phyloP scores from a whole-genome alignment of 164 flowering plant species.

The Annona squamosa region DNA sequence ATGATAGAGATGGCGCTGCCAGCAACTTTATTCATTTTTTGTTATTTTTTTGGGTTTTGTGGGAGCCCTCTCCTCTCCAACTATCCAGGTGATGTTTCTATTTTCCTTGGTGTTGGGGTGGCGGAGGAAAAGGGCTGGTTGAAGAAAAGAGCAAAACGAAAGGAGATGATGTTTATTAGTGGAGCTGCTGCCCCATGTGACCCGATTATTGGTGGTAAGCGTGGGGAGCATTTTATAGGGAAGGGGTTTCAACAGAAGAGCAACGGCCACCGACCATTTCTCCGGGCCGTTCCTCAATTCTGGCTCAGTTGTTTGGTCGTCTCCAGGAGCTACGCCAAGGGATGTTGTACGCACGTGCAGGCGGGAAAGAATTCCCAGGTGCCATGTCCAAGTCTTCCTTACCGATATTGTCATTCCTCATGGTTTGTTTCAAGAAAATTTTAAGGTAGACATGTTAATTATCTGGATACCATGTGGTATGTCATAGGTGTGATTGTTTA shows the following conservation, averaged over 20 bases:
- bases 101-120: not conserved
- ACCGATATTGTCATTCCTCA: too few relatives aligned
- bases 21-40: conserved; percentile 11
- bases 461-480: too few relatives aligned
- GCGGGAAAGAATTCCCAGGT: too few relatives aligned
- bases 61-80: conserved; percentile 4
- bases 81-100: not conserved
- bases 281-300: not conserved
- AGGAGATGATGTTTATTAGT: not conserved
- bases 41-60: not conserved
- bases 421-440: too few relatives aligned
- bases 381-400: too few relatives aligned
- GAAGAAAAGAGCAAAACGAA: not conserved
- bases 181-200: not conserved
- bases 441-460: too few relatives aligned
- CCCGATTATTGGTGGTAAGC: not conserved
- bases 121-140: not conserved
- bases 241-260: not conserved
- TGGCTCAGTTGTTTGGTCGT: not conserved
- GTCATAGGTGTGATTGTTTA: too few relatives aligned
- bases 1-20: conserved; percentile 22
- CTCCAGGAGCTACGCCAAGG: not conserved
- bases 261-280: not conserved
- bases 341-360: too few relatives aligned
- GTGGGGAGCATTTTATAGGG: not conserved